phyloP scores from a whole-genome alignment of 2,329 filamentous ascomycete genomes.

The Corynespora cassiicola region DNA sequence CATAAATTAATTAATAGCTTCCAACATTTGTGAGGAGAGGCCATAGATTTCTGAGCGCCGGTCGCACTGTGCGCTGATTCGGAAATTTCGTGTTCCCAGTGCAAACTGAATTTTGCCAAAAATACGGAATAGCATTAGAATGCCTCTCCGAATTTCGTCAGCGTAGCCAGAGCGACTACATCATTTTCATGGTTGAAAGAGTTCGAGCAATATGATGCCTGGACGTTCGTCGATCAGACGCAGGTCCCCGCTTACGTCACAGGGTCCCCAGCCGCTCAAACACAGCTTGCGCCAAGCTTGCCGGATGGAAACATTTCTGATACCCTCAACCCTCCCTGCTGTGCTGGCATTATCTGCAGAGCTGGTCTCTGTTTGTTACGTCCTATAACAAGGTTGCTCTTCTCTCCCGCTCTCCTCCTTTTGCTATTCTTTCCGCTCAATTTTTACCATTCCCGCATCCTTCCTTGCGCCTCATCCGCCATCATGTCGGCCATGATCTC shows the following conservation, averaged over 20 bases:
- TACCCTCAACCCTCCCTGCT: slow-evolving; percentile 12
- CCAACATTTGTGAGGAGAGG: too few relatives aligned
- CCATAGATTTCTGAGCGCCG: too few relatives aligned
- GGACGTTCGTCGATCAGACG: too few relatives aligned
- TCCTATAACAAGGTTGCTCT: neutral
- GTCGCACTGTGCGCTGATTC: slow-evolving; percentile 1
- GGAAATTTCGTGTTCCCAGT: slow-evolving; percentile 1
- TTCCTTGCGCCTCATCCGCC: slow-evolving; percentile 7
- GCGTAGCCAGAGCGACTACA: neutral
- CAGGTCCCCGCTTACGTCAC: slow-evolving; percentile 9
- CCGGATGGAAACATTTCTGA: slow-evolving; percentile 18
- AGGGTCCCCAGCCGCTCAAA: slow-evolving; percentile 1
- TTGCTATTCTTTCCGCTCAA: slow-evolving; percentile 3
- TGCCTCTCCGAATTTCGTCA: neutral
- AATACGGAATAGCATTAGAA: neutral
- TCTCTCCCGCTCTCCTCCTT: neutral
- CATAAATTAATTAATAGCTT: too few relatives aligned
- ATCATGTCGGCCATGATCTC: slow-evolving; percentile 41
- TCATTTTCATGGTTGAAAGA: slow-evolving; percentile 1
- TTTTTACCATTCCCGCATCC: neutral
- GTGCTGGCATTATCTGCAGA: slow-evolving; percentile 9
- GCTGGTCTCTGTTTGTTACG: neutral
- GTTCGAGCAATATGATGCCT: too few relatives aligned
- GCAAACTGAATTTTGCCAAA: too few relatives aligned
- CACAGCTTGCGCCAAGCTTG: slow-evolving; percentile 10